Conservation (phyloP, 352 stramenopile species). For the Peronospora farinosa region DNA sequence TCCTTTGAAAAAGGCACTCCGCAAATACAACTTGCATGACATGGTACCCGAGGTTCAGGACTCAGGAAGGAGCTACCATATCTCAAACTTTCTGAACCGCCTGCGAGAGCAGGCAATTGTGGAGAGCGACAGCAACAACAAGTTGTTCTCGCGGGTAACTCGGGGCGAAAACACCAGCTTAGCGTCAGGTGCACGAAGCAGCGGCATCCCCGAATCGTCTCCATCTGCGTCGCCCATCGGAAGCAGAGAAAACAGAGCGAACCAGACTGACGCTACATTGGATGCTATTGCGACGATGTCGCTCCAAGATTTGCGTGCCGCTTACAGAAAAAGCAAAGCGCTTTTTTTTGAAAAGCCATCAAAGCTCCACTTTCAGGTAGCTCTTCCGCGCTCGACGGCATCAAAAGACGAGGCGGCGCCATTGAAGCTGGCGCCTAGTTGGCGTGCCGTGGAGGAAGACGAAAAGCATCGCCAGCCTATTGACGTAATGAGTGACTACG, state of each 20-base stretch:
- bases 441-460: constrained; percentile 59
- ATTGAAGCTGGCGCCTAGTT: constrained; percentile 54
- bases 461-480: constrained; percentile 82
- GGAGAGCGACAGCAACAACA: constrained; percentile 78
- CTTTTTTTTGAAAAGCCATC: constrained; percentile 48
- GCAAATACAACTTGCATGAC: constrained; percentile 85
- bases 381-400: constrained; percentile 25
- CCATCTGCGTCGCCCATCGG: constrained; percentile 31
- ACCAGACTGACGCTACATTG: constrained; percentile 29
- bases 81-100: constrained; percentile 68
- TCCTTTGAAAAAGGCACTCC: constrained; percentile 73
- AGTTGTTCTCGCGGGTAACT: constrained; percentile 47
- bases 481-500: constrained; percentile 86
- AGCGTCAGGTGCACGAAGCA: constrained; percentile 8
- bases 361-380: constrained; percentile 34
- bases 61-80: constrained; percentile 76
- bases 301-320: constrained; percentile 45
- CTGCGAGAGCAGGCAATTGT: constrained; percentile 64
- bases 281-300: constrained; percentile 65
- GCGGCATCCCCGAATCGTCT: constrained; percentile 32
- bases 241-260: constrained; percentile 24
- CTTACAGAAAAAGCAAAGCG: constrained; percentile 45
- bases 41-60: constrained; percentile 83
- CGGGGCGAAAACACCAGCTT: constrained; percentile 20
- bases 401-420: constrained; percentile 15